phyloP scores from a whole-genome alignment of 192 early-diverging fungal species.

The Coemansia sp. region DNA sequence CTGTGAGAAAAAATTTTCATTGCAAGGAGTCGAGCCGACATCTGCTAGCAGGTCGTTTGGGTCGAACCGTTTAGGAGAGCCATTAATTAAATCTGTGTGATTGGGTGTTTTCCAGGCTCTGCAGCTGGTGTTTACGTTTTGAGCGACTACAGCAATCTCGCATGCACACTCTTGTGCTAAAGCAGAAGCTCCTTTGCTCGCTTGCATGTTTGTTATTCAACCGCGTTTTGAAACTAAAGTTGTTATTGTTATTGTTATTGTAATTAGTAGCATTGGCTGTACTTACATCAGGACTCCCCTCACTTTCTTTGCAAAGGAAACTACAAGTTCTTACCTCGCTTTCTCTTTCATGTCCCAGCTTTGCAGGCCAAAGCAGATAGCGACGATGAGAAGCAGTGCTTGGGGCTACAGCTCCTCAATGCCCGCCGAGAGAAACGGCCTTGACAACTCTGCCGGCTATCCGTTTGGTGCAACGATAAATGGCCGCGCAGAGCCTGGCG shows the following conservation, averaged over 20 bases:
- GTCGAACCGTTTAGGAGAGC: too few species aligned
- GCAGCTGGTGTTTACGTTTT: slow-evolving; percentile 1
- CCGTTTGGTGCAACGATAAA: not conserved
- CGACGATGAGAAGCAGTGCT: not conserved
- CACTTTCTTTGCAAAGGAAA: not conserved
- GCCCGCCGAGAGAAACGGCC: not conserved
- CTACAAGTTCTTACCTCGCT: not conserved
- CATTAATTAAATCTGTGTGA: too few species aligned
- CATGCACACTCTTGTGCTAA: not conserved
- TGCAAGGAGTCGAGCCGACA: not conserved
- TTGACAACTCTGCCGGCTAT: not conserved
- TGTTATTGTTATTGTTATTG: not conserved
- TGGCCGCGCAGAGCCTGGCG: not conserved
- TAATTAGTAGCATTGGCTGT: not conserved
- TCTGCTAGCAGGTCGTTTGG: not conserved
- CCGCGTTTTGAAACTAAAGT: too few species aligned
- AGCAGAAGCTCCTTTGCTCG: not conserved
- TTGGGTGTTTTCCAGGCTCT: not conserved
- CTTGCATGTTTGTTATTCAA: not conserved
- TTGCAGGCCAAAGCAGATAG: not conserved
- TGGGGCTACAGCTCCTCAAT: not conserved
- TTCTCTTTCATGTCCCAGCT: not conserved
- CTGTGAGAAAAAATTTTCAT: slow-evolving; percentile 1
- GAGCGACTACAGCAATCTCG: not conserved
- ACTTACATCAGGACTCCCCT: too few species aligned